A percentile compares a stretch with the other conserved stretches of the same genome.
These are phyloP conservation scores for Pisolithus thermaeus DNA, from an alignment of 1,284 basidiomycete species.

Conservation along the genomic window DNA sequence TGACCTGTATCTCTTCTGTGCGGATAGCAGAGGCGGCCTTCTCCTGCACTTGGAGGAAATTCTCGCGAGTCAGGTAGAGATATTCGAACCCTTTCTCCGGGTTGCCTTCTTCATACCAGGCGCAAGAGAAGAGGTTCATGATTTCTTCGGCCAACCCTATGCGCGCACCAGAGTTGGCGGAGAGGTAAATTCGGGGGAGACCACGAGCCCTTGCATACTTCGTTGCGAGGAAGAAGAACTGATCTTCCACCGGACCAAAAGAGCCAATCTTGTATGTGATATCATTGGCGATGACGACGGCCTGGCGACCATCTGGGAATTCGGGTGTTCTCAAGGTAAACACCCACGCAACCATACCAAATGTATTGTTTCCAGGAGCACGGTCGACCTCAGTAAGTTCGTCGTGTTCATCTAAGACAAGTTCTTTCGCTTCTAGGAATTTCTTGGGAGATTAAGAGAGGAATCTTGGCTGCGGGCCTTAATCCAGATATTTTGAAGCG, in stretches of 20 bases:
- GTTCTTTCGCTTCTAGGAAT: slow-evolving; percentile 79
- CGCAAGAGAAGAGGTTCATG: slow-evolving; percentile 84
- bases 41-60: slow-evolving; percentile 77
- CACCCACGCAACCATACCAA: slow-evolving; percentile 99
- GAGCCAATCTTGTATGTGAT: slow-evolving; percentile 99
- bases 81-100: slow-evolving; percentile 97
- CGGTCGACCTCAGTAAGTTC: slow-evolving; percentile 87
- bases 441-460: slow-evolving; percentile 72
- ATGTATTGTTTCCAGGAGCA: slow-evolving; percentile 88
- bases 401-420: slow-evolving; percentile 92
- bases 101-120: slow-evolving; percentile 77
- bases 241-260: slow-evolving; percentile 94
- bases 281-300: slow-evolving; percentile 94
- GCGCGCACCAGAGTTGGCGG: slow-evolving; percentile 97
- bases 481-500: slow-evolving; percentile 89
- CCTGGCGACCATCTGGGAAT: slow-evolving; percentile 83
- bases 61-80: slow-evolving; percentile 89
- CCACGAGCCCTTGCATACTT: slow-evolving; percentile 88
- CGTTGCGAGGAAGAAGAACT: slow-evolving; percentile 94
- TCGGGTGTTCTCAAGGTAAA: slow-evolving; percentile 93
- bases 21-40: slow-evolving; percentile 76
- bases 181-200: slow-evolving; percentile 93
- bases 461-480: slow-evolving; percentile 64
- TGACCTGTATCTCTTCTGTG: slow-evolving; percentile 79
- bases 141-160: slow-evolving; percentile 95